Evolutionary conservation across 257 asterid genomes (phyloP).

Genomic region (Plantago major): DNA sequence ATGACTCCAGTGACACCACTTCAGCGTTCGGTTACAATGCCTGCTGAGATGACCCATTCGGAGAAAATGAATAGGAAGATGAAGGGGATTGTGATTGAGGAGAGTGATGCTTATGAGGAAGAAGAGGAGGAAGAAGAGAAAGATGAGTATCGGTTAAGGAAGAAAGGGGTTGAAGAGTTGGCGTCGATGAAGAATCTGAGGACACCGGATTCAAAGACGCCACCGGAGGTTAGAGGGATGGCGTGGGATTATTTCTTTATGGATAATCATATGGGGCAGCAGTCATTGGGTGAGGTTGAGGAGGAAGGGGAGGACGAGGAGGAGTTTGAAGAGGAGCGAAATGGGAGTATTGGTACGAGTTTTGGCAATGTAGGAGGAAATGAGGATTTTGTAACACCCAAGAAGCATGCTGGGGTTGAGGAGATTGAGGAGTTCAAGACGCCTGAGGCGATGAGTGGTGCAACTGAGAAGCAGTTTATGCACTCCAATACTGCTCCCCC

Average conservation of each 20-base stretch:
- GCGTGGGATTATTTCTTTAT: conserved; percentile 87
- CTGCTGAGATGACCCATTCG: conserved; percentile 47
- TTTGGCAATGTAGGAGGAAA: conserved; percentile 32
- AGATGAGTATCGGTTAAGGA: conserved; percentile 37
- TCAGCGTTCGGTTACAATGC: conserved; percentile 79
- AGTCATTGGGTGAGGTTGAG: conserved; percentile 47
- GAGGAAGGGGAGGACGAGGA: conserved; percentile 38
- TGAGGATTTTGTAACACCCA: conserved; percentile 63
- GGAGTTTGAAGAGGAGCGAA: conserved; percentile 36
- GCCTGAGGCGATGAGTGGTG: conserved; percentile 40
- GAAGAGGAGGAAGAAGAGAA: conserved; percentile 43
- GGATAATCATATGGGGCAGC: conserved; percentile 42
- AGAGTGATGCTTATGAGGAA: conserved; percentile 30
- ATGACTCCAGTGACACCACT: conserved; percentile 40
- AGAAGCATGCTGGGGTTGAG: conserved; percentile 43
- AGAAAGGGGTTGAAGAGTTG: conserved; percentile 37
- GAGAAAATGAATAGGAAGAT: conserved; percentile 40
- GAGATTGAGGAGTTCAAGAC: conserved; percentile 61
- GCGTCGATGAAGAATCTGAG: conserved; percentile 34
- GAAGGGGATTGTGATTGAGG: conserved; percentile 48
- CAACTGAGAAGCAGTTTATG: conserved; percentile 46
- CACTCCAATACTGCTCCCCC: conserved; percentile 92
- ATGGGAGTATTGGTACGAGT: conserved; percentile 26
- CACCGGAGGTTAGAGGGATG: conserved; percentile 58
- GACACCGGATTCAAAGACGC: conserved; percentile 49